These are phyloP conservation scores for Meredithiella fracta DNA, from an alignment of 2,329 filamentous ascomycete species.

Conservation along the genomic window DNA sequence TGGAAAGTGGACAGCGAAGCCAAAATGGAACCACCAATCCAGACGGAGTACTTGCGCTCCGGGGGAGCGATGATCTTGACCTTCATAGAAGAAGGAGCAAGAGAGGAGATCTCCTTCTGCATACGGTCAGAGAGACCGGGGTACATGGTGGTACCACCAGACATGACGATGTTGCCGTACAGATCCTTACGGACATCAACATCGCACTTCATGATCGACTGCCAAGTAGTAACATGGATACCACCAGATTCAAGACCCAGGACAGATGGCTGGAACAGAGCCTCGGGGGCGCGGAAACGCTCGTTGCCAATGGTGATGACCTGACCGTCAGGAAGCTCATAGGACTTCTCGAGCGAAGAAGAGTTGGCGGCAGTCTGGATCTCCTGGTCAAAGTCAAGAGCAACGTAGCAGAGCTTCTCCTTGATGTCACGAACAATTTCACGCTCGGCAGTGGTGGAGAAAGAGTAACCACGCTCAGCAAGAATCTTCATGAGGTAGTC, in stretches of 20 bases:
- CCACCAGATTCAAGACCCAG: slow-evolving; percentile 96
- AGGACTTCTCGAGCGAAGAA: slow-evolving; percentile 98
- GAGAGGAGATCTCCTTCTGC: slow-evolving; percentile 99
- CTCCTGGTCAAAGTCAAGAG: slow-evolving; percentile 99
- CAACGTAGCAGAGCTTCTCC: slow-evolving; percentile 99
- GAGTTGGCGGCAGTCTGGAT: slow-evolving; percentile 99
- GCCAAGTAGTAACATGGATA: slow-evolving; percentile 99
- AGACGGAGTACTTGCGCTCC: slow-evolving; percentile 99
- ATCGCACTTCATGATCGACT: slow-evolving; percentile 99
- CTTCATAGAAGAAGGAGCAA: slow-evolving; percentile 99
- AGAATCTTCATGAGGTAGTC: slow-evolving; percentile 99
- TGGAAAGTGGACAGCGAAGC: slow-evolving; percentile 99
- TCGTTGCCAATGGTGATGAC: slow-evolving; percentile 99
- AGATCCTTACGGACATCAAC: slow-evolving; percentile 99
- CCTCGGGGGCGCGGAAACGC: slow-evolving; percentile 98
- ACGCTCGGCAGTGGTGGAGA: slow-evolving; percentile 99
- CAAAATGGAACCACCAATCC: slow-evolving; percentile 99
- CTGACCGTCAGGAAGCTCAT: slow-evolving; percentile 98
- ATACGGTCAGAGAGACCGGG: slow-evolving; percentile 99
- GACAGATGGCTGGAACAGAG: slow-evolving; percentile 97
- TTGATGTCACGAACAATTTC: slow-evolving; percentile 99
- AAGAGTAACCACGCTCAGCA: slow-evolving; percentile 97
- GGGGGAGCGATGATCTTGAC: slow-evolving; percentile 99
- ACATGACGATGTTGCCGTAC: slow-evolving; percentile 99
- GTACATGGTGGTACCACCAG: slow-evolving; percentile 99